Evolutionary conservation across 1,139 yeast species (phyloP), one percentile per base, ranked within the genome.

Genomic region (Candida buenavistaensis): DNA sequence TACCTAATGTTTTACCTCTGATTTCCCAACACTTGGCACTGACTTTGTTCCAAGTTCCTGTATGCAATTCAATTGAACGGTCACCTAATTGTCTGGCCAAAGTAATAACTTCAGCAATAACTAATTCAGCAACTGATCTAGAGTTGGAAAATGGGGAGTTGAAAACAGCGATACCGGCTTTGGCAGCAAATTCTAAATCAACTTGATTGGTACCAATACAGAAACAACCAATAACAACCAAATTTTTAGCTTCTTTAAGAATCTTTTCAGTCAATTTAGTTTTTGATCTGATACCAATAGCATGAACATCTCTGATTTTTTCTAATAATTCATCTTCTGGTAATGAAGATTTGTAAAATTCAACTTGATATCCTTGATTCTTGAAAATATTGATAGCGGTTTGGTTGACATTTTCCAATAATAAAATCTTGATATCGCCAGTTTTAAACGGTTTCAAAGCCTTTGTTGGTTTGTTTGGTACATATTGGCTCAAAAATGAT

Each of bases 191-290:
- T 47, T 85, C 87, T 49, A 92, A 75, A 60, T 92, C 94, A 39
- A 92, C 99, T 70, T 92, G 99, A 69, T 92, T 92, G 40, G 98
- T 94, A 55, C 99, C 99, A 54, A 92, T 92, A 74, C 99, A 92
- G 84, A 92, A 92, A 71, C 99, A 92, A 39, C 99, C 99, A 63
- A 94, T 73, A 28, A 80, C 90, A 22, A 87, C 88, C 63, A 92
- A 75, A 68, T 92, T 87, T 59, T 82, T 83, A 37, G 98, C 98
- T 50, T 85, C 87, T 47, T 78, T 74, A 52, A 92, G 73, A 24
- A 92, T 78, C 43, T 79, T 81, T 50, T 78, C 83, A 25, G 92
- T 87, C 55, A 92, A 74, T 62, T 82, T 85, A 38, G 98, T 92
- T 72, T 94, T 92, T 43, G 97, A 90, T 72, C 99, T 86, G 56